phyloP scores from a whole-genome alignment of 1,284 basidiomycete species.

The Ceratorhiza oryzae-sativae region DNA sequence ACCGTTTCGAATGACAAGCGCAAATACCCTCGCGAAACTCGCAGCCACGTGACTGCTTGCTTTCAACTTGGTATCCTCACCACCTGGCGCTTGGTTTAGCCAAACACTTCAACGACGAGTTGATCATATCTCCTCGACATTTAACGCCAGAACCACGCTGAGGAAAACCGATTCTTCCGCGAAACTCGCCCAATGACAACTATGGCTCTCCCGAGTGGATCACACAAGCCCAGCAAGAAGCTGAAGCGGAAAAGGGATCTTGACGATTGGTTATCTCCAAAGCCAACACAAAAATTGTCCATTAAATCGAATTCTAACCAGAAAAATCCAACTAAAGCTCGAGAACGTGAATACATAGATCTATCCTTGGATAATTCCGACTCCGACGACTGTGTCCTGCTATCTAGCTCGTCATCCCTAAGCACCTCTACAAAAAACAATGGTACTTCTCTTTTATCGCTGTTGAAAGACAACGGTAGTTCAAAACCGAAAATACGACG shows the following conservation, averaged over 20 bases:
- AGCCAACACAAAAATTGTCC: neutral
- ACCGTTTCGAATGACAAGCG: neutral
- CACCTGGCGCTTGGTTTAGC: no score
- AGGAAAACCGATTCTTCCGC: no score
- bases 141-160: no score
- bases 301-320: neutral
- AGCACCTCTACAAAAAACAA: neutral
- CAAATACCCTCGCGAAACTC: neutral
- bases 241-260: slow-evolving; percentile 29
- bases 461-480: slow-evolving; percentile 10
- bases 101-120: no score
- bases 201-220: neutral
- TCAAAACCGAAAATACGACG: slow-evolving; percentile 43
- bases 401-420: neutral
- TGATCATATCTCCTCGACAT: no score
- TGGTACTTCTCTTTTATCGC: neutral
- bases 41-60: neutral
- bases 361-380: slow-evolving; percentile 31
- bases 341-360: slow-evolving; percentile 7
- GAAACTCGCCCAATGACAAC: neutral
- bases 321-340: neutral
- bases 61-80: neutral
- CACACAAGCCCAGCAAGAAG: neutral
- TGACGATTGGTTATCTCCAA: slow-evolving; percentile 23
- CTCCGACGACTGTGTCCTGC: neutral